Conservation (phyloP, 176 grass and related monocot species). For the Saccharum spontaneum region DNA sequence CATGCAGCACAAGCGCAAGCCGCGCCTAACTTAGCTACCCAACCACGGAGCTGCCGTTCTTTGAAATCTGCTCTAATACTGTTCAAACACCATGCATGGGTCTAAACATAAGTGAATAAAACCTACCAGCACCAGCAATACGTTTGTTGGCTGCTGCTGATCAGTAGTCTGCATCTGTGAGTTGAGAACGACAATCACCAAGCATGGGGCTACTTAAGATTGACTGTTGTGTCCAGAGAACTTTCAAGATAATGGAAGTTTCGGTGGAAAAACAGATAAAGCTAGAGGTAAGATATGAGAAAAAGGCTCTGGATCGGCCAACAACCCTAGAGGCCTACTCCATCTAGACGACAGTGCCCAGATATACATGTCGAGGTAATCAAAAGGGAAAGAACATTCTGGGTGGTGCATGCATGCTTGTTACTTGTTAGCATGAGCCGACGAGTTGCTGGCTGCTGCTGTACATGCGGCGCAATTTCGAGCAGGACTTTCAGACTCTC, state of each 20-base stretch:
- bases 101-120: neutral
- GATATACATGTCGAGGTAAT: neutral
- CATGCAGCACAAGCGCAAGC: neutral
- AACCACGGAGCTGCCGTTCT: neutral
- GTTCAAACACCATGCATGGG: neutral
- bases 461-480: conserved; percentile 34
- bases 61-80: neutral
- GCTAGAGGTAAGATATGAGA: neutral
- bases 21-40: neutral
- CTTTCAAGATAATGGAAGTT: neutral
- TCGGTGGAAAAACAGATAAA: neutral
- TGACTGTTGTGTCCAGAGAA: neutral
- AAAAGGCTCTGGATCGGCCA: neutral
- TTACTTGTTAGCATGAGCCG: too few relatives aligned
- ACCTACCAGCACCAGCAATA: neutral
- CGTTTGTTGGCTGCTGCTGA: too few relatives aligned
- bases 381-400: neutral
- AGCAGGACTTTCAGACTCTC: neutral
- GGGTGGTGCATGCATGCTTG: neutral
- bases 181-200: conserved; percentile 10
- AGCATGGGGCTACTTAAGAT: neutral
- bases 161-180: neutral
- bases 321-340: neutral
- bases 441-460: neutral
- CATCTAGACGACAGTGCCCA: neutral